Evolutionary conservation across 2,329 filamentous ascomycete genomes (phyloP).

Genomic region (Neofusicoccum sp.): DNA sequence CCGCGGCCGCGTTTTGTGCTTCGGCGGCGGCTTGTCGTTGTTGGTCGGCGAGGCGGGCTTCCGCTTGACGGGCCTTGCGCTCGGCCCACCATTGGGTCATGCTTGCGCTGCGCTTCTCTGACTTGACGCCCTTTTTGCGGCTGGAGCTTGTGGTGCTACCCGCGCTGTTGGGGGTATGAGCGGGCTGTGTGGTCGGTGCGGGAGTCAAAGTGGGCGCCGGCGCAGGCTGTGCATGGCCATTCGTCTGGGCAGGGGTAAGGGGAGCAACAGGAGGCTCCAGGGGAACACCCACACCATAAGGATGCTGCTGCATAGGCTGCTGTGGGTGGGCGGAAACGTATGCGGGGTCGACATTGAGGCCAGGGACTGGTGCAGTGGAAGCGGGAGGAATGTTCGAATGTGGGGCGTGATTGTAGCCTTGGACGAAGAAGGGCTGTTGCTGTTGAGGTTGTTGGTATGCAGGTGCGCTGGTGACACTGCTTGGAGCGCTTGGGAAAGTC

Average conservation of each 20-base stretch:
- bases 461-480: slow-evolving; percentile 17
- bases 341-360: slow-evolving; percentile 27
- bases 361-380: slow-evolving; percentile 9
- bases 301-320: slow-evolving; percentile 3
- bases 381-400: slow-evolving; percentile 15
- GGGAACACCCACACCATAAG: slow-evolving; percentile 21
- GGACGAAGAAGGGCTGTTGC: slow-evolving; percentile 16
- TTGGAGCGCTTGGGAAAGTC: slow-evolving; percentile 18
- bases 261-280: slow-evolving; percentile 24
- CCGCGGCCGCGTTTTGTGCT: background rate
- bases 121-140: slow-evolving; percentile 35
- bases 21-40: slow-evolving; percentile 13
- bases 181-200: slow-evolving; percentile 17
- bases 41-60: slow-evolving; percentile 29
- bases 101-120: slow-evolving; percentile 43
- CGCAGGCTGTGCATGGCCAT: slow-evolving; percentile 34
- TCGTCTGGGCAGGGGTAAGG: slow-evolving; percentile 22
- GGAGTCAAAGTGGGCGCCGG: slow-evolving; percentile 25
- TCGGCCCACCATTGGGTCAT: slow-evolving; percentile 50
- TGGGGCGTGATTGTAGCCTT: slow-evolving; percentile 17
- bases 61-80: slow-evolving; percentile 36
- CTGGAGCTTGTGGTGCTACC: background rate
- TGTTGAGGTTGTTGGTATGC: slow-evolving; percentile 10
- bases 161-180: slow-evolving; percentile 27
- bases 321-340: slow-evolving; percentile 9